Conservation (phyloP, 2,329 filamentous ascomycete species). For the Salinomyces thailandicus region DNA sequence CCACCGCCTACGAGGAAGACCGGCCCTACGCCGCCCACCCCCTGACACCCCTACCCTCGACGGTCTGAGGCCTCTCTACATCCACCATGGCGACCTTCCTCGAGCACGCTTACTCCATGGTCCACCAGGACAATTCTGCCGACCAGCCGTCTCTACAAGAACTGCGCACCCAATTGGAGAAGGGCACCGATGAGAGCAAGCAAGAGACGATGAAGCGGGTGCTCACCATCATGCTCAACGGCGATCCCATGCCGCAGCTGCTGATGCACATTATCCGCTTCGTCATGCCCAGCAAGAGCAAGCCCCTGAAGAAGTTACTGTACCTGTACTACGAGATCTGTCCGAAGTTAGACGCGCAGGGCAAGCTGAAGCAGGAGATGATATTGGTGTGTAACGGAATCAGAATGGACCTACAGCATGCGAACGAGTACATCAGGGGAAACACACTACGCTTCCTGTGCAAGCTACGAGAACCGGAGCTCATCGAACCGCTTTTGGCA, state of each 20-base stretch:
- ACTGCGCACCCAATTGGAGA: slow-evolving; percentile 55
- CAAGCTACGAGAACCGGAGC: slow-evolving; percentile 89
- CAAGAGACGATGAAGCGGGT: slow-evolving; percentile 70
- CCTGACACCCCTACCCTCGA: neutral
- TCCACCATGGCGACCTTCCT: slow-evolving; percentile 84
- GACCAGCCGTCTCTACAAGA: slow-evolving; percentile 86
- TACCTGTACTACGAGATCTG: slow-evolving; percentile 99
- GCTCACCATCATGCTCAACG: slow-evolving; percentile 94
- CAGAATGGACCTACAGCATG: slow-evolving; percentile 89
- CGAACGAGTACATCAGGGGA: slow-evolving; percentile 96
- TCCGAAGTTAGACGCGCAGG: slow-evolving; percentile 81
- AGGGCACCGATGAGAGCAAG: slow-evolving; percentile 31
- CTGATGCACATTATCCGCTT: slow-evolving; percentile 99
- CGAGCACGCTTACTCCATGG: slow-evolving; percentile 89
- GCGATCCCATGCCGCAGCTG: slow-evolving; percentile 86
- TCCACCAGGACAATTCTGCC: slow-evolving; percentile 93
- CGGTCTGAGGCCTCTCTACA: slow-evolving; percentile 1
- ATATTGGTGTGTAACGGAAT: slow-evolving; percentile 99
- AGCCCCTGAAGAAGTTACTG: slow-evolving; percentile 90
- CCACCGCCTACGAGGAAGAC: slow-evolving; percentile 18
- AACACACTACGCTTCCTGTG: slow-evolving; percentile 97
- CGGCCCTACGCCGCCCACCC: slow-evolving; percentile 10
- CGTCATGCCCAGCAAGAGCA: slow-evolving; percentile 97
- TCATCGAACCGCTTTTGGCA: slow-evolving; percentile 90
- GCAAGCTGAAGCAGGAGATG: slow-evolving; percentile 99